Evolutionary conservation across 805 yeast genomes (phyloP).

Genomic region (Jamesozyma spencerorum): DNA sequence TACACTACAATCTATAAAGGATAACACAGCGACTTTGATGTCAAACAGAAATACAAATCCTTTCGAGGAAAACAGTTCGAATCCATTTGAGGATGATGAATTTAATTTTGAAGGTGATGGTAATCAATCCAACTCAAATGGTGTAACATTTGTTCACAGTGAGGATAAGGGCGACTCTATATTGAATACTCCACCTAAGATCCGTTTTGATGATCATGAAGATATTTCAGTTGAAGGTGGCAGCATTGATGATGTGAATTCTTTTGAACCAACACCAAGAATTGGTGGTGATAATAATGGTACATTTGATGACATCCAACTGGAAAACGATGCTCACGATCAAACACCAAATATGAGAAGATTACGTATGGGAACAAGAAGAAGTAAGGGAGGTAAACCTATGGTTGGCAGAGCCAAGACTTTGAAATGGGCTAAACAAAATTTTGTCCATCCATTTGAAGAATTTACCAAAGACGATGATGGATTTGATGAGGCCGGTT

Average conservation of each 20-base stretch:
- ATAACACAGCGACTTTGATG: not conserved
- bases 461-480: constrained; percentile 20
- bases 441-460: constrained; percentile 29
- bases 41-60: constrained; percentile 3
- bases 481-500: constrained; percentile 28
- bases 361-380: constrained; percentile 85
- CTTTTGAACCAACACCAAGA: constrained; percentile 24
- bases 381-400: constrained; percentile 65
- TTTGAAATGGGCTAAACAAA: constrained; percentile 39
- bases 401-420: constrained; percentile 51
- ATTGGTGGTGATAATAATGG: constrained; percentile 13
- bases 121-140: not conserved
- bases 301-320: constrained; percentile 19
- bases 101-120: constrained; percentile 18
- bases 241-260: constrained; percentile 13
- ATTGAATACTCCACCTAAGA: not conserved
- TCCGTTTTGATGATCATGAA: not conserved
- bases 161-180: not conserved
- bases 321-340: constrained; percentile 14
- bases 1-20: too few relatives aligned
- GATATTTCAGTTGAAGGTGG: not conserved
- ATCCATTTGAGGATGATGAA: constrained; percentile 24
- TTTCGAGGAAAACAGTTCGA: constrained; percentile 7
- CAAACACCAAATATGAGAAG: constrained; percentile 44
- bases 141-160: not conserved